Base-by-base conservation (phyloP, 1,284 basidiomycete genomes). In the Malassezia japonica region DNA sequence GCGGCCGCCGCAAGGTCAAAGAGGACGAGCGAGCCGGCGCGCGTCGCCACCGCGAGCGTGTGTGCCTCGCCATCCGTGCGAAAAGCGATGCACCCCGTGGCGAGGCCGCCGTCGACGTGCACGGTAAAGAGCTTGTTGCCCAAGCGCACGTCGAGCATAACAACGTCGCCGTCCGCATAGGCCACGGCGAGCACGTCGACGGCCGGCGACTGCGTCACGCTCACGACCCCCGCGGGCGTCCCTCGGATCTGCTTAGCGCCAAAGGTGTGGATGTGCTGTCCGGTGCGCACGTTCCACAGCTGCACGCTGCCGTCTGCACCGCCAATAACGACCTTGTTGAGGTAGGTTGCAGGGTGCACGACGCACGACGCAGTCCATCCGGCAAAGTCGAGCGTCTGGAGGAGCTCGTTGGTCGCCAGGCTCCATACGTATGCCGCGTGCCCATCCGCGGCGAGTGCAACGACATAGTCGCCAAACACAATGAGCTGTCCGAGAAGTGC, bases 111-210 rank as follows among this genome's bases (percentile, higher is more conserved):
- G 4, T 61, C 50, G 83, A 94, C 89, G 61, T 83, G 83, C 75
- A 95, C 83, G 41, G 83, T 79, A 78, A 95, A 84, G 13, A 62
- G 54, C 16, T 47, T 47, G 73, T 95, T 90, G 61, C 92, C 90
- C 13, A 86, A 80, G 28, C 87, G 81, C 47, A 96, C 80, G 70
- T 99, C 92, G 64, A 90, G 85, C 6, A 99, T 78, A 0, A 84
- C 83, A 29, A 95, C 83, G 61, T 86, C 82, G 32, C 94, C 92
- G 4, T 86, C 86, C 0, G 83, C 78, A 65, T 87, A 90, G 0
- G 90, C 92, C 47, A 96, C 78, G 12, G 87, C 94, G 25, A 98
- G 79, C 6, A 98, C 87, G 66, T 99, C 94, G 48, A 98, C 84
- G 6, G 92, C 94, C 15, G 94, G 92, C 9, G 88, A 90, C 69